Conservation (phyloP, 2,329 filamentous ascomycete species). For the Pseudogymnoascus destructans region DNA sequence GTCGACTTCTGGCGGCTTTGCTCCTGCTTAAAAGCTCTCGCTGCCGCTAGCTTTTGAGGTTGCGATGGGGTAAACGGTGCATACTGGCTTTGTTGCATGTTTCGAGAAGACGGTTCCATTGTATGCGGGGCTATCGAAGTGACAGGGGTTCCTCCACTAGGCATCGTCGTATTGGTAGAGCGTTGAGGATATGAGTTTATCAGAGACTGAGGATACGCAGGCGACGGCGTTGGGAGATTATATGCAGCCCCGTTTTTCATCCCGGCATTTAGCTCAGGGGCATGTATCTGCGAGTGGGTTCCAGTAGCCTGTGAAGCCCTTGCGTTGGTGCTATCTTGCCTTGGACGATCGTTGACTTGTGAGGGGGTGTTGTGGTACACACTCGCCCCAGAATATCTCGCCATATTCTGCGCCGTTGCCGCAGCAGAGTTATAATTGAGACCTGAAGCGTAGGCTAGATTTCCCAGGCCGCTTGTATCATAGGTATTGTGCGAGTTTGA, state of each 20-base stretch:
- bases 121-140: background rate
- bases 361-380: background rate
- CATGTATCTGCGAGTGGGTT: background rate
- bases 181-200: constrained; percentile 4
- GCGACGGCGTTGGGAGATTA: constrained; percentile 4
- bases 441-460: constrained; percentile 7
- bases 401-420: background rate
- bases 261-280: background rate
- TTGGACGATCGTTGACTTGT: background rate
- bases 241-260: background rate
- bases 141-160: background rate
- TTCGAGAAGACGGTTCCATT: background rate
- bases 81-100: background rate
- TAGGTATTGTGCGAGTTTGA: background rate
- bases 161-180: background rate
- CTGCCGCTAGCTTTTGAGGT: background rate
- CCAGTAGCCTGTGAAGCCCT: background rate
- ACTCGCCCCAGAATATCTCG: background rate
- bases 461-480: constrained; percentile 10
- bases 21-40: background rate
- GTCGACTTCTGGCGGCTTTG: background rate
- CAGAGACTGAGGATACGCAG: background rate
- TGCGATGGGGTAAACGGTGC: background rate
- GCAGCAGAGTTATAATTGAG: background rate
- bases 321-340: background rate